Conservation (phyloP, 192 early-diverging fungal species). For the Mortierella claussenii region DNA sequence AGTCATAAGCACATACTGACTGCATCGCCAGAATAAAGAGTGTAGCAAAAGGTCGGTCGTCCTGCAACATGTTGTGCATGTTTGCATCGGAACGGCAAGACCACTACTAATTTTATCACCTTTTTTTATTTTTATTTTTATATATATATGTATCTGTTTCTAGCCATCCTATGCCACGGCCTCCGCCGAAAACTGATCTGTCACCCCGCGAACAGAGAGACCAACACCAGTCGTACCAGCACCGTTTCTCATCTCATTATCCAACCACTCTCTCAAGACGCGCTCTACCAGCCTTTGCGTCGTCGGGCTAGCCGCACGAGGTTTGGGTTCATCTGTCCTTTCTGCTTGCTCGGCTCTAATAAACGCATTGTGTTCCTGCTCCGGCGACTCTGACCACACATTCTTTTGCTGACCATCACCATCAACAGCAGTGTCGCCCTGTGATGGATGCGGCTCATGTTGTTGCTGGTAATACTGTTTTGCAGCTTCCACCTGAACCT, state of each 20-base stretch:
- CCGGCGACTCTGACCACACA: background rate
- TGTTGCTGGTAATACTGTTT: background rate
- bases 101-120: background rate
- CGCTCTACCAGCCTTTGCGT: conserved; percentile 60
- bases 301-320: conserved; percentile 54
- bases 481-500: conserved; percentile 1
- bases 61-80: background rate
- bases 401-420: too few relatives aligned
- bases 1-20: too few relatives aligned
- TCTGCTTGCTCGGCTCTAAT: background rate
- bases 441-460: too few relatives aligned
- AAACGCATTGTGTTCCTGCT: background rate
- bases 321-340: background rate
- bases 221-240: conserved; percentile 23
- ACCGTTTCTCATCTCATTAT: conserved; percentile 36
- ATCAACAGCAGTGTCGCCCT: too few relatives aligned
- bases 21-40: too few relatives aligned
- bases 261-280: conserved; percentile 62
- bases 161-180: too few relatives aligned
- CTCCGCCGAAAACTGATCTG: too few relatives aligned
- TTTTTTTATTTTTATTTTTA: background rate
- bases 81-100: background rate
- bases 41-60: background rate
- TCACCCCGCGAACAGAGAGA: conserved; percentile 29
- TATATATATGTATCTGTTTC: too few relatives aligned